A percentile compares a stretch with the other conserved stretches of the same genome.
Conservation (phyloP, 2,329 filamentous ascomycete genomes). For the Parascedosporium putredinis region DNA sequence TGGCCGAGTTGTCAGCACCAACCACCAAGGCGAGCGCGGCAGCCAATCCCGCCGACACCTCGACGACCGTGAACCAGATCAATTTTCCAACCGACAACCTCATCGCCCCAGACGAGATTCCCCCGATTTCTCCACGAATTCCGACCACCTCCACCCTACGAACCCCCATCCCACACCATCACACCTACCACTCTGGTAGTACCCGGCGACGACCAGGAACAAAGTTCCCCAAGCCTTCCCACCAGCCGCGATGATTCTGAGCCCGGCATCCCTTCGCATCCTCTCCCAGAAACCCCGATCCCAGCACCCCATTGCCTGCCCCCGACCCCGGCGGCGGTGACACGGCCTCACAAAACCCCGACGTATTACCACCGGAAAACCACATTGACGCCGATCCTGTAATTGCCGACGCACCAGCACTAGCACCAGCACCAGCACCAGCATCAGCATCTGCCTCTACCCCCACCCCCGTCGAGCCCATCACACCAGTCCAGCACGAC, state of each 20-base stretch:
- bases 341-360: neutral
- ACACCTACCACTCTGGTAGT: neutral
- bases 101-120: slow-evolving; percentile 10
- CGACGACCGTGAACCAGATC: slow-evolving; percentile 11
- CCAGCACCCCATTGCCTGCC: neutral
- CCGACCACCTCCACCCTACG: slow-evolving; percentile 1
- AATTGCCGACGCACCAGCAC: slow-evolving; percentile 13
- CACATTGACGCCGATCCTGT: slow-evolving; percentile 4
- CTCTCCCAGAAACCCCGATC: neutral
- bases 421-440: too few relatives aligned
- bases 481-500: slow-evolving; percentile 7
- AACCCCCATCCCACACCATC: neutral
- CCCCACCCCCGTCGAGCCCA: slow-evolving; percentile 7
- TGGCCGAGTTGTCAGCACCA: slow-evolving; percentile 8
- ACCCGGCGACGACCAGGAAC: neutral
- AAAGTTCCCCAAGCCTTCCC: neutral
- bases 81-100: slow-evolving; percentile 13
- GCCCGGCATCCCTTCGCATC: slow-evolving; percentile 3
- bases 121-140: slow-evolving; percentile 10
- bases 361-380: neutral
- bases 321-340: neutral
- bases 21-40: slow-evolving; percentile 11
- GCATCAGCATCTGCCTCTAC: too few relatives aligned
- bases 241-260: slow-evolving; percentile 12
- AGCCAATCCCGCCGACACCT: slow-evolving; percentile 11